These are phyloP conservation scores for Aspergillus viridinutans DNA, from an alignment of 2,329 filamentous ascomycete genomes.

Conservation along the genomic window DNA sequence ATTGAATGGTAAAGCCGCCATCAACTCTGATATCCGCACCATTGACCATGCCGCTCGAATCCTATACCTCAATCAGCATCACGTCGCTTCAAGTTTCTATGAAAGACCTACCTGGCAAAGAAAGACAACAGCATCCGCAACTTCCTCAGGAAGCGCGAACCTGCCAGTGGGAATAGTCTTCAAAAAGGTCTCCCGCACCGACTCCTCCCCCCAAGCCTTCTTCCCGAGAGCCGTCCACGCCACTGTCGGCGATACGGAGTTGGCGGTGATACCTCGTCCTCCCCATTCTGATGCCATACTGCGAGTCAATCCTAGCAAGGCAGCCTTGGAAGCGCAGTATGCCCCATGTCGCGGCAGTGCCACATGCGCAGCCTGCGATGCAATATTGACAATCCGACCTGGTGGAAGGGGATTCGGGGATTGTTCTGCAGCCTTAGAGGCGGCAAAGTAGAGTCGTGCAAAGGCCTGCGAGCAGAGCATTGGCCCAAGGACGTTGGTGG, in stretches of 20 bases:
- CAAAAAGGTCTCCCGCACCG: slow-evolving; percentile 34
- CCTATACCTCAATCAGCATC: slow-evolving; percentile 16
- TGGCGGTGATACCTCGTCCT: slow-evolving; percentile 43
- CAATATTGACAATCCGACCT: slow-evolving; percentile 45
- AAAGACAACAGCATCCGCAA: slow-evolving; percentile 37
- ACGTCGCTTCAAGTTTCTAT: background rate
- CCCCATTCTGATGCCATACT: slow-evolving; percentile 49
- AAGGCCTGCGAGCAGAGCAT: slow-evolving; percentile 46
- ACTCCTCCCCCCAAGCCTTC: slow-evolving; percentile 39
- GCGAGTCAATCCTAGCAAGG: slow-evolving; percentile 41
- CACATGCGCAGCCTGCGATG: slow-evolving; percentile 46
- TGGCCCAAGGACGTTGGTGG: slow-evolving; percentile 44
- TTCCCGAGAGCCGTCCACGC: slow-evolving; percentile 46
- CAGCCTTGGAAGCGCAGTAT: slow-evolving; percentile 48
- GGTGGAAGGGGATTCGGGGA: slow-evolving; percentile 23
- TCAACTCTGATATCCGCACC: slow-evolving; percentile 39
- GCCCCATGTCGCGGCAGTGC: slow-evolving; percentile 44
- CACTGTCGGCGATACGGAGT: slow-evolving; percentile 45
- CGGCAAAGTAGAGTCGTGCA: slow-evolving; percentile 38
- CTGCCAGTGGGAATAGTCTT: slow-evolving; percentile 37
- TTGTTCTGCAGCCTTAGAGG: slow-evolving; percentile 15
- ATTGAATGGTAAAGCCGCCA: slow-evolving; percentile 35
- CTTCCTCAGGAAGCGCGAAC: slow-evolving; percentile 38
- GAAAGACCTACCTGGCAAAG: slow-evolving; percentile 32
- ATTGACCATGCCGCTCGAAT: slow-evolving; percentile 41